Conservation (phyloP, 1,139 yeast genomes). For the Pichia sp. region DNA sequence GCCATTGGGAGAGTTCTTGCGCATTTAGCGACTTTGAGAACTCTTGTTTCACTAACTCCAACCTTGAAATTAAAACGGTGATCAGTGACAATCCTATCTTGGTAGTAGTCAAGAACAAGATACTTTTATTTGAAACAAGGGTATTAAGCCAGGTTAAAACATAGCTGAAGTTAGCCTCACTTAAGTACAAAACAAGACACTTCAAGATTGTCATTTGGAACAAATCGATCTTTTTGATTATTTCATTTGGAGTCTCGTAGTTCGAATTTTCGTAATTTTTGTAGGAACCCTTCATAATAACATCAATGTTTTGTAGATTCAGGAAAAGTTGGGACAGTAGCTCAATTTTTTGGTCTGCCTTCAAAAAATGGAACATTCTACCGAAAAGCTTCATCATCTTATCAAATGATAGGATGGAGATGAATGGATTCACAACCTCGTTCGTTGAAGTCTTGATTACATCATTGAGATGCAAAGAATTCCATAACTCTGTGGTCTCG, state of each 20-base stretch:
- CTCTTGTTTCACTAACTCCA: slow-evolving; percentile 89
- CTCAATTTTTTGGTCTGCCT: slow-evolving; percentile 73
- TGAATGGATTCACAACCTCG: slow-evolving; percentile 70
- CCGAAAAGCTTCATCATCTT: slow-evolving; percentile 89
- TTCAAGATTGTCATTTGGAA: slow-evolving; percentile 83
- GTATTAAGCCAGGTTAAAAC: slow-evolving; percentile 78
- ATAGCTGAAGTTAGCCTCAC: slow-evolving; percentile 77
- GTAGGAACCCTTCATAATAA: slow-evolving; percentile 75
- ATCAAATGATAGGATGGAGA: slow-evolving; percentile 77
- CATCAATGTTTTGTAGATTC: slow-evolving; percentile 75
- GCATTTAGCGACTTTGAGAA: slow-evolving; percentile 43
- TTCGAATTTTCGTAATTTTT: slow-evolving; percentile 47
- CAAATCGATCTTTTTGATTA: slow-evolving; percentile 65
- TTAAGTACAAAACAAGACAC: slow-evolving; percentile 77
- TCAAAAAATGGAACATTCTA: slow-evolving; percentile 79
- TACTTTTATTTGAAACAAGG: slow-evolving; percentile 63
- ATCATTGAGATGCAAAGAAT: slow-evolving; percentile 63
- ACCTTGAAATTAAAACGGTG: slow-evolving; percentile 85
- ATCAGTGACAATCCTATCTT: slow-evolving; percentile 83
- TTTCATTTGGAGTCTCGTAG: slow-evolving; percentile 47
- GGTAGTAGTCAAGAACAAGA: slow-evolving; percentile 72
- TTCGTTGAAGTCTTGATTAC: slow-evolving; percentile 39
- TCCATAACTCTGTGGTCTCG: slow-evolving; percentile 66
- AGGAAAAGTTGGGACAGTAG: slow-evolving; percentile 77
- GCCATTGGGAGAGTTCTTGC: slow-evolving; percentile 61